A percentile compares a stretch with the other conserved stretches of the same genome.
Conservation (phyloP, 164 flowering plant species). For the Umbellularia californica region DNA sequence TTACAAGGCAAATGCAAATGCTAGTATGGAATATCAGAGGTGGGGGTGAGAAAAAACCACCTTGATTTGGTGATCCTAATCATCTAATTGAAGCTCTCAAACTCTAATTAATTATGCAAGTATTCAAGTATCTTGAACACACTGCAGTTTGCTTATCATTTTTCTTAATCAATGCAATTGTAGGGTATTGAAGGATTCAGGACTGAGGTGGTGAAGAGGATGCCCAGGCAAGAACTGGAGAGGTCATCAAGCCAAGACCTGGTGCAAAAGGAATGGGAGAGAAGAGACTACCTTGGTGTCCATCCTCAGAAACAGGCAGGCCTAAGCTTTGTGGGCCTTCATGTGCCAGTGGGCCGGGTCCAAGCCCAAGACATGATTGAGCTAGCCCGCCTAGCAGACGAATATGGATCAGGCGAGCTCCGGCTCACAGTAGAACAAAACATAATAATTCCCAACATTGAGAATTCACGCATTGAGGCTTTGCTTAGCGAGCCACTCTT, state of each 20-base stretch:
- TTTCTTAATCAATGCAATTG: conserved; percentile 9
- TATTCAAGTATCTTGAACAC: neutral
- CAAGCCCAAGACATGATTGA: conserved; percentile 93
- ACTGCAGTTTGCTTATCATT: neutral
- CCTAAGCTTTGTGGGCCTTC: conserved; percentile 72
- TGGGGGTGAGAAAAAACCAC: too few species aligned
- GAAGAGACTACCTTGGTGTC: conserved; percentile 83
- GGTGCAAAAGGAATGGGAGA: conserved; percentile 62
- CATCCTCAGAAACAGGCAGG: conserved; percentile 92
- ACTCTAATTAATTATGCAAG: too few species aligned
- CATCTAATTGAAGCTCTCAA: too few species aligned
- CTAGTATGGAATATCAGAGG: too few species aligned
- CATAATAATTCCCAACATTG: conserved; percentile 79
- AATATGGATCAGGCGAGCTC: conserved; percentile 84
- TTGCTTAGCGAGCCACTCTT: conserved; percentile 69
- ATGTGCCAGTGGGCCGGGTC: conserved; percentile 85
- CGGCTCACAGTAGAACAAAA: conserved; percentile 95
- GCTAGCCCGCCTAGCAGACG: conserved; percentile 76
- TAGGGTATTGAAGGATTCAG: conserved; percentile 93
- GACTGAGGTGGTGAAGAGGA: conserved; percentile 78
- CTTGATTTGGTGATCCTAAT: too few species aligned
- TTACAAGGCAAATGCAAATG: too few species aligned
- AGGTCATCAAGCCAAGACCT: conserved; percentile 70
- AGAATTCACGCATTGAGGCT: conserved; percentile 53
- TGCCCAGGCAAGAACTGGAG: conserved; percentile 63